Evolutionary conservation across 805 yeast species (phyloP).

Genomic region (Schizosaccharomyces cryophilus): DNA sequence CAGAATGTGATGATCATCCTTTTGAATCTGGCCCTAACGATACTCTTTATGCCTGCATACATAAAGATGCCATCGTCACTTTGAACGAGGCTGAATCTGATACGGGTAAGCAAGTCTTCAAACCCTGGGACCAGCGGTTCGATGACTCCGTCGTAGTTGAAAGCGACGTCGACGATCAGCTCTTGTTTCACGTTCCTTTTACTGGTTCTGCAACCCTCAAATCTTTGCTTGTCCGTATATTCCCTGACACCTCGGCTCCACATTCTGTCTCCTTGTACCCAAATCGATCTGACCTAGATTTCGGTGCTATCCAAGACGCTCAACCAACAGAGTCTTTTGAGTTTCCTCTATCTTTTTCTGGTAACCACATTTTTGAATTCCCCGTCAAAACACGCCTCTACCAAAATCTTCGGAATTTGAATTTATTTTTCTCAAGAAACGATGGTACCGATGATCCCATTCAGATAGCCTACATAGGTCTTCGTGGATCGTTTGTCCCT

Average conservation of each 20-base stretch:
- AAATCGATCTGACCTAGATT: slow-evolving; percentile 47
- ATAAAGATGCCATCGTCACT: slow-evolving; percentile 33
- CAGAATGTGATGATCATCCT: background rate
- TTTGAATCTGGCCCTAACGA: background rate
- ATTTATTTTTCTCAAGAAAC: slow-evolving; percentile 43
- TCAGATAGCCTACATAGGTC: slow-evolving; percentile 42
- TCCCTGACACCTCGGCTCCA: slow-evolving; percentile 41
- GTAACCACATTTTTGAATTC: slow-evolving; percentile 48
- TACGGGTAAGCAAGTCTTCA: slow-evolving; percentile 31
- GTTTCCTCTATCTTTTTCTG: slow-evolving; percentile 22
- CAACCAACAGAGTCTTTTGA: background rate
- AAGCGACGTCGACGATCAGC: slow-evolving; percentile 63
- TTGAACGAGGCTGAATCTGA: slow-evolving; percentile 33
- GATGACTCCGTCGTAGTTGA: slow-evolving; percentile 20
- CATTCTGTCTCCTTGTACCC: slow-evolving; percentile 43
- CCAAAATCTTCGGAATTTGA: slow-evolving; percentile 40
- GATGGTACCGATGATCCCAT: slow-evolving; percentile 31
- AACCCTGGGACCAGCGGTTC: slow-evolving; percentile 25
- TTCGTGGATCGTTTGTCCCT: slow-evolving; percentile 29
- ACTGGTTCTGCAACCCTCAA: slow-evolving; percentile 48
- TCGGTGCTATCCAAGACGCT: slow-evolving; percentile 32
- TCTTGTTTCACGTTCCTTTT: slow-evolving; percentile 59
- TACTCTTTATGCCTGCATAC: slow-evolving; percentile 30
- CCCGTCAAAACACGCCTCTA: slow-evolving; percentile 51
- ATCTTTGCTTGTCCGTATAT: slow-evolving; percentile 38